phyloP scores from a whole-genome alignment of 306 rosid genomes.

The Cucurbita pepo region DNA sequence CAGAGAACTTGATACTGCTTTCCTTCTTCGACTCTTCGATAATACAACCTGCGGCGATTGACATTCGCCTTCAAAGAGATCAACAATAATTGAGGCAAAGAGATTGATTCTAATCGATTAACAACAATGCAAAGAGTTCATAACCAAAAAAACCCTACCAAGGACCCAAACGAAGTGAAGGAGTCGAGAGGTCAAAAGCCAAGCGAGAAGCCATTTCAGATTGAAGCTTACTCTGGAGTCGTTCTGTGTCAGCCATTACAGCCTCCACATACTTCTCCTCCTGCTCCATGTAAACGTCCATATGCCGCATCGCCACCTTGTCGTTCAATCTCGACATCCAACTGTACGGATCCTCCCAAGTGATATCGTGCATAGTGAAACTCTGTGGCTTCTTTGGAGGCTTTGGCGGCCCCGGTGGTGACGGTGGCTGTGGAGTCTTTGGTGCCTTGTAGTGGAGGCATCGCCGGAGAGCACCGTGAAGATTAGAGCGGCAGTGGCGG shows the following conservation, averaged over 20 bases:
- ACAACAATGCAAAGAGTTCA: background rate
- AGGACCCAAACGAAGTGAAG: constrained; percentile 83
- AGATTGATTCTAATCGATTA: background rate
- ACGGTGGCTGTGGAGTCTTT: constrained; percentile 15
- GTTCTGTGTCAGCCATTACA: constrained; percentile 51
- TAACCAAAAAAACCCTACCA: constrained; percentile 22
- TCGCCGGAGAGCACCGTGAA: constrained; percentile 9
- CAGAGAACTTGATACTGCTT: constrained; percentile 69
- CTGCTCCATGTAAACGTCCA: constrained; percentile 93
- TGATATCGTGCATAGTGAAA: constrained; percentile 43
- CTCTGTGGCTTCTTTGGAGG: constrained; percentile 73
- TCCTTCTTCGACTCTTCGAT: constrained; percentile 81
- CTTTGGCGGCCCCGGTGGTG: constrained; percentile 50
- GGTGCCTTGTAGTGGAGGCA: constrained; percentile 27
- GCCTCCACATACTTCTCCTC: constrained; percentile 89
- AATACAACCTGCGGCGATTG: constrained; percentile 47
- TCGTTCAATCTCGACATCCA: constrained; percentile 78
- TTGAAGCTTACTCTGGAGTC: constrained; percentile 61
- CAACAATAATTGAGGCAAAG: background rate
- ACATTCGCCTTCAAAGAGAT: constrained; percentile 4
- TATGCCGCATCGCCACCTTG: constrained; percentile 84
- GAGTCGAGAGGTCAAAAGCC: constrained; percentile 67
- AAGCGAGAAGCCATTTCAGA: constrained; percentile 81
- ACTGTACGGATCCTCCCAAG: constrained; percentile 82
- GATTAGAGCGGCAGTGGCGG: constrained; percentile 7